These are phyloP conservation scores for Breviolum minutum DNA, from an alignment of 73 alveolate species.

Conservation along the genomic window DNA sequence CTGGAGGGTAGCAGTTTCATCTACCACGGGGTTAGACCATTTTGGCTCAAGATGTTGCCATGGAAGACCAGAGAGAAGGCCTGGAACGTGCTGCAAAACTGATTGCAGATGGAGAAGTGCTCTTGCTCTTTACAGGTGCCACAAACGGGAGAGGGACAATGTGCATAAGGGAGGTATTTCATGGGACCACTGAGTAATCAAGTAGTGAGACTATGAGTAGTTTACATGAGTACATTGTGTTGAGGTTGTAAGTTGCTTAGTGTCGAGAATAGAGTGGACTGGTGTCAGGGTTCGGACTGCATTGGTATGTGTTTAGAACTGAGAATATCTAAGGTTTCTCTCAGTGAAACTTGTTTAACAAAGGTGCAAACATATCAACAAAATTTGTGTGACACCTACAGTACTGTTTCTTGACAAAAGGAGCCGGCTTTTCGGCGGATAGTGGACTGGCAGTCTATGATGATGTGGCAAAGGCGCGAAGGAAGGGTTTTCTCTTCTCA, in stretches of 20 bases:
- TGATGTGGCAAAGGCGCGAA: slow-evolving; percentile 54
- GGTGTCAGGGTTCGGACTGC: too few species aligned
- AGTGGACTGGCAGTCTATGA: slow-evolving; percentile 79
- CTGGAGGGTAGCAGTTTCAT: too few species aligned
- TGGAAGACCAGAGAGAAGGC: neutral
- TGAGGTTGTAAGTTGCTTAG: neutral
- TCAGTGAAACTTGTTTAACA: too few species aligned
- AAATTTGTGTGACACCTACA: too few species aligned
- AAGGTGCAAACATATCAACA: too few species aligned
- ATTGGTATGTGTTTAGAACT: too few species aligned
- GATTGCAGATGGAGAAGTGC: slow-evolving; percentile 33
- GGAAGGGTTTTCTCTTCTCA: too few species aligned
- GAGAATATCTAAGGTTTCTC: too few species aligned
- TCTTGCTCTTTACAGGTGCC: slow-evolving; percentile 52
- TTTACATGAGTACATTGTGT: neutral
- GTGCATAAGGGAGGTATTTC: neutral
- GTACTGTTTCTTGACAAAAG: neutral
- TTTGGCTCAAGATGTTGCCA: too few species aligned
- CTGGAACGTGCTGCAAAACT: slow-evolving; percentile 23
- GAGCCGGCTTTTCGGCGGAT: slow-evolving; percentile 92
- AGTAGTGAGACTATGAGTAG: too few species aligned
- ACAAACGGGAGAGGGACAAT: neutral
- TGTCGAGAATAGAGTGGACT: neutral
- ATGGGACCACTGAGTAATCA: too few species aligned
- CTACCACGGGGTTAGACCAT: too few species aligned